Percentiles rank a stretch among this genome's conserved stretches.
Evolutionary conservation across 1,139 yeast species (phyloP).

Genomic region (Zygotorulaspora mrakii): DNA sequence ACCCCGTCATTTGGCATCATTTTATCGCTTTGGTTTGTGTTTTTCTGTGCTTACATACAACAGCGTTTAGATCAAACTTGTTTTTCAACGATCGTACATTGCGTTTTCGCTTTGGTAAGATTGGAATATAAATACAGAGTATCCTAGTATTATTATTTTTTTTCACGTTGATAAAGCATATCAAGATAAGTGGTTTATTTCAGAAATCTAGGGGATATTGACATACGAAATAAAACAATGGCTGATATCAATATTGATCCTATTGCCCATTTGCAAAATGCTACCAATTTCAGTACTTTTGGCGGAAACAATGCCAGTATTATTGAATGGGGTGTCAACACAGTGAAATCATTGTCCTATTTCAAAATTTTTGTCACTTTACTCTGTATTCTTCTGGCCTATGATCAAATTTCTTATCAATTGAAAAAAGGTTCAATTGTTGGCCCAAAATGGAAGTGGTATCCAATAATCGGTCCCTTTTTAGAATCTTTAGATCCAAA

Average conservation of each 20-base stretch:
- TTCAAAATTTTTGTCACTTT: constrained; percentile 52
- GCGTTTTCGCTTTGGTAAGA: neutral
- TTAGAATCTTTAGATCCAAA: constrained; percentile 94
- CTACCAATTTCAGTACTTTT: constrained; percentile 6
- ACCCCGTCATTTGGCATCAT: neutral
- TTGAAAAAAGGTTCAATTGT: constrained; percentile 80
- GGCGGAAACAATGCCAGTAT: constrained; percentile 7
- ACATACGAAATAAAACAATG: constrained; percentile 6
- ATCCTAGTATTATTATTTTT: too few relatives aligned
- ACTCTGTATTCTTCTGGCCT: constrained; percentile 52
- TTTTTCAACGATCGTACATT: constrained; percentile 2
- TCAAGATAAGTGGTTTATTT: too few relatives aligned
- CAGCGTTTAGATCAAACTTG: constrained; percentile 1
- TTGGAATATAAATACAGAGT: constrained; percentile 3
- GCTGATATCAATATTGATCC: constrained; percentile 13
- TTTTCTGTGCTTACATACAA: neutral
- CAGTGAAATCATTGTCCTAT: constrained; percentile 39
- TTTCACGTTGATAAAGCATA: too few relatives aligned
- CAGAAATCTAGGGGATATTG: too few relatives aligned
- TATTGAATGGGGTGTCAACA: constrained; percentile 10
- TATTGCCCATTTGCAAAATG: constrained; percentile 12
- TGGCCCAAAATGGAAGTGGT: constrained; percentile 79
- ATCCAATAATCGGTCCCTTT: constrained; percentile 97
- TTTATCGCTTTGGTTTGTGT: constrained; percentile 1
- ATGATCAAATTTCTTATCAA: constrained; percentile 80